Conservation (phyloP, 495 filamentous ascomycete species). For the Echria macrotheca region DNA sequence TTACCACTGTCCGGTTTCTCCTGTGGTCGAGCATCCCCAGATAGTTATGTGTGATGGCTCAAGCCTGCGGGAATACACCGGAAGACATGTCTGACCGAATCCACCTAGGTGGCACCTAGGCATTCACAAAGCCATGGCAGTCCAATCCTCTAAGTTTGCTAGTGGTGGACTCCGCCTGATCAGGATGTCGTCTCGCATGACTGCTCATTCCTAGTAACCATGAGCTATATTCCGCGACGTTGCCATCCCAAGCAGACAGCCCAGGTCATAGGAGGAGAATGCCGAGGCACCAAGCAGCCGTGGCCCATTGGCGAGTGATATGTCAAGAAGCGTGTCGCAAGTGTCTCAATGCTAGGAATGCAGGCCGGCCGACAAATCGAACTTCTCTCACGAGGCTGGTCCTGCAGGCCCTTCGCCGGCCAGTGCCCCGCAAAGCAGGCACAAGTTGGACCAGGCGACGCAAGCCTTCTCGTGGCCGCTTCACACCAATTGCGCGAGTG, state of each 20-base stretch:
- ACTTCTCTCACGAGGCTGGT: slow-evolving; percentile 4
- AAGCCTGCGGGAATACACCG: no score
- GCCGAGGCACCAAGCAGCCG: background rate
- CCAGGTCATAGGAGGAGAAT: background rate
- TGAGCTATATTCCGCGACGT: background rate
- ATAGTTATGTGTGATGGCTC: no score
- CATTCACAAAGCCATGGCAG: no score
- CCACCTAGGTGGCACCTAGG: no score
- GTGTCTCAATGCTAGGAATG: background rate
- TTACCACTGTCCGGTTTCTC: no score
- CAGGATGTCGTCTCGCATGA: no score
- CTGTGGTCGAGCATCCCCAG: no score
- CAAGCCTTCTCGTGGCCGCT: slow-evolving; percentile 8
- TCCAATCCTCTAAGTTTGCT: no score
- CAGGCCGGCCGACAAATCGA: background rate
- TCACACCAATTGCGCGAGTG: slow-evolving; percentile 13
- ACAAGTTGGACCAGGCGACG: slow-evolving; percentile 2
- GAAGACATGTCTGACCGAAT: no score
- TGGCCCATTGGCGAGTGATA: slow-evolving; percentile 6
- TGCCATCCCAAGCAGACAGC: no score
- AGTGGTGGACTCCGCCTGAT: no score
- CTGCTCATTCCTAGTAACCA: no score
- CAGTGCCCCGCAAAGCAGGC: slow-evolving; percentile 5
- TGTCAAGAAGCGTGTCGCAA: background rate
- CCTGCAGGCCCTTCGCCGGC: slow-evolving; percentile 4